A percentile compares a stretch with the other conserved stretches of the same genome.
phyloP scores from a whole-genome alignment of 306 rosid species.

The Rubus idaeus region DNA sequence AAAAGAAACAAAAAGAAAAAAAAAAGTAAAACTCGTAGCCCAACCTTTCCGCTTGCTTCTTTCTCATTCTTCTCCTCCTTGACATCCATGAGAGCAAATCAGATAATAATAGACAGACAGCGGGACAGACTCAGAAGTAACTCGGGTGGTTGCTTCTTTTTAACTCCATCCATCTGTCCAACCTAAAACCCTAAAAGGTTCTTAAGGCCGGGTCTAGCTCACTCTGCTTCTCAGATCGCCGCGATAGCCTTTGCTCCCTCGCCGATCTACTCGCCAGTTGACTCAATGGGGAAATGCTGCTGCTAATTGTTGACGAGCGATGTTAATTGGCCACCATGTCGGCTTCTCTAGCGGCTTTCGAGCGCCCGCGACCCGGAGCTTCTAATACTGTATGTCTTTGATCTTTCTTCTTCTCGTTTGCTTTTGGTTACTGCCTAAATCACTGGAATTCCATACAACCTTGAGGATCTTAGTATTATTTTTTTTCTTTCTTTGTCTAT shows the following conservation, averaged over 20 bases:
- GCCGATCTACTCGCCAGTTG: slow-evolving; percentile 44
- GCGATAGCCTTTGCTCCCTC: slow-evolving; percentile 26
- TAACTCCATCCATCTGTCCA: background rate
- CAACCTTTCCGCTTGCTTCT: background rate
- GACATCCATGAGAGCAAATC: background rate
- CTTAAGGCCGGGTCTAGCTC: background rate
- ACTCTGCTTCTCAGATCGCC: slow-evolving; percentile 43
- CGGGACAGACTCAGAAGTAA: slow-evolving; percentile 7
- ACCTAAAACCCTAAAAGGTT: slow-evolving; percentile 16
- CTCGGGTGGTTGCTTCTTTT: slow-evolving; percentile 22
- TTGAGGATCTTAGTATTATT: background rate
- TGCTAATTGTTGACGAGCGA: slow-evolving; percentile 20
- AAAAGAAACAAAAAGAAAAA: slow-evolving; percentile 25
- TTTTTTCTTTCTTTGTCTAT: background rate
- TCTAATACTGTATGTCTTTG: slow-evolving; percentile 62
- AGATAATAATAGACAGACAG: background rate
- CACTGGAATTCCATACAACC: too few relatives aligned
- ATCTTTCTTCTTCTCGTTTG: slow-evolving; percentile 16
- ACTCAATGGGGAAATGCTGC: slow-evolving; percentile 35
- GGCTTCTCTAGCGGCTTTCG: slow-evolving; percentile 81
- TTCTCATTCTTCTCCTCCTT: background rate
- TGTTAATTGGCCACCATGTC: slow-evolving; percentile 70
- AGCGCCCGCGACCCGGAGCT: slow-evolving; percentile 75
- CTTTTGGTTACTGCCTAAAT: slow-evolving; percentile 12
- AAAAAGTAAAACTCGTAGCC: background rate